These are phyloP conservation scores for Verticillium alfalfae DNA, from an alignment of 2,329 filamentous ascomycete species.

Conservation along the genomic window DNA sequence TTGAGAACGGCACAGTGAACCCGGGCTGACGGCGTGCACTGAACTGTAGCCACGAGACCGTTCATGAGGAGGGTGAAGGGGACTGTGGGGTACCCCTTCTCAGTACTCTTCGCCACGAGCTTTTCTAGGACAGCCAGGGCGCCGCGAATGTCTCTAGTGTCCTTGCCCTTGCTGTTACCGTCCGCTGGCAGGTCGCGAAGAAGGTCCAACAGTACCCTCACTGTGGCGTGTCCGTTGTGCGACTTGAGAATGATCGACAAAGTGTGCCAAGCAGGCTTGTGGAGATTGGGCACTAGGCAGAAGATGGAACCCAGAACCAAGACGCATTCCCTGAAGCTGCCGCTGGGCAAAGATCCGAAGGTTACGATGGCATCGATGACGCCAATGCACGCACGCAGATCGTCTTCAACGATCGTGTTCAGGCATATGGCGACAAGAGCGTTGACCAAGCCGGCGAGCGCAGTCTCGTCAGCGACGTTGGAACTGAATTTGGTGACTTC, in stretches of 20 bases:
- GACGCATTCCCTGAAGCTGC: slow-evolving; percentile 59
- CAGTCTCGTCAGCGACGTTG: slow-evolving; percentile 58
- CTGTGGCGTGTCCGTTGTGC: slow-evolving; percentile 65
- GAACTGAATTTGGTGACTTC: slow-evolving; percentile 74
- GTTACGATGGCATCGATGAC: slow-evolving; percentile 68
- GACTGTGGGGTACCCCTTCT: slow-evolving; percentile 55
- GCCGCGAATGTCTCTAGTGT: slow-evolving; percentile 54
- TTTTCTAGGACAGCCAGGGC: slow-evolving; percentile 59
- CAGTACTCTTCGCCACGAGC: slow-evolving; percentile 52
- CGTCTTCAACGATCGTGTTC: slow-evolving; percentile 57
- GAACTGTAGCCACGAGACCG: slow-evolving; percentile 47
- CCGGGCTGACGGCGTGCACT: slow-evolving; percentile 35
- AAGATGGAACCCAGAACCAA: slow-evolving; percentile 69
- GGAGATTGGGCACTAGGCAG: slow-evolving; percentile 54
- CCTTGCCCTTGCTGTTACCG: slow-evolving; percentile 40
- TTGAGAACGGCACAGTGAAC: slow-evolving; percentile 42
- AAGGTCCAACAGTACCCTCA: slow-evolving; percentile 60
- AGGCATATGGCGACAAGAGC: slow-evolving; percentile 62
- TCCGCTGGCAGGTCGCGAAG: slow-evolving; percentile 43
- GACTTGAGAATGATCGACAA: slow-evolving; percentile 67
- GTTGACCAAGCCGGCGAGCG: slow-evolving; percentile 56
- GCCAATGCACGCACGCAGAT: slow-evolving; percentile 61
- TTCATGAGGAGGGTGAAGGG: slow-evolving; percentile 55
- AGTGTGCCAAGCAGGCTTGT: slow-evolving; percentile 64
- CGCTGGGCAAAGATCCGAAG: slow-evolving; percentile 62